A percentile compares a stretch with the other conserved stretches of the same genome.
Evolutionary conservation across 2,329 filamentous ascomycete genomes (phyloP).

Genomic region (Ophiostoma australiae): DNA sequence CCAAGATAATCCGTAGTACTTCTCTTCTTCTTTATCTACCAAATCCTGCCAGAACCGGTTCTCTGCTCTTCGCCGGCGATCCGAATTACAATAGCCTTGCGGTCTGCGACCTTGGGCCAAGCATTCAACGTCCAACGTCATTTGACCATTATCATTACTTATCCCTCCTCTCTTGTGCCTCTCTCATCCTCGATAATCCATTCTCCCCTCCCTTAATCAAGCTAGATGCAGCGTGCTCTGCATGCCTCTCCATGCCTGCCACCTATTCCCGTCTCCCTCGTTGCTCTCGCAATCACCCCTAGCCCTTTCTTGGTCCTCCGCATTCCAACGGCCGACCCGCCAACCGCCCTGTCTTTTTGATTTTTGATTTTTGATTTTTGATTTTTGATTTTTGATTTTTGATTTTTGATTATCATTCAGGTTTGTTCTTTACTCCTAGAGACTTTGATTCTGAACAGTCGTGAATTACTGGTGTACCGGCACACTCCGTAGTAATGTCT

Average conservation of each 20-base stretch:
- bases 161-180: neutral
- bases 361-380: neutral
- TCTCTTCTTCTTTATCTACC: neutral
- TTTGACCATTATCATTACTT: neutral
- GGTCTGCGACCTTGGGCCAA: neutral
- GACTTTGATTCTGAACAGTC: neutral
- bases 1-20: neutral
- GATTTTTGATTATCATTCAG: too few species aligned
- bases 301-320: constrained; percentile 6
- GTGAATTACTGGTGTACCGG: neutral
- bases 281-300: constrained; percentile 10
- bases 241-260: neutral
- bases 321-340: constrained; percentile 19
- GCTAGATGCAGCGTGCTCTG: neutral
- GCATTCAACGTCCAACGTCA: neutral
- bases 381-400: neutral
- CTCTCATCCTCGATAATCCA: neutral
- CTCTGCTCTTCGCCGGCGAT: neutral
- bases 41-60: constrained; percentile 6
- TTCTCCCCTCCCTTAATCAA: neutral
- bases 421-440: neutral
- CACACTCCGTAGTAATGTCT: neutral
- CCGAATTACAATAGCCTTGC: constrained; percentile 12
- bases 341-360: neutral
- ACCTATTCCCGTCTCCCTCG: neutral